Percentiles rank a stretch among this genome's conserved stretches.
These are phyloP conservation scores for Leishmania arabica DNA, from an alignment of 208 protist genomes.

Conservation along the genomic window DNA sequence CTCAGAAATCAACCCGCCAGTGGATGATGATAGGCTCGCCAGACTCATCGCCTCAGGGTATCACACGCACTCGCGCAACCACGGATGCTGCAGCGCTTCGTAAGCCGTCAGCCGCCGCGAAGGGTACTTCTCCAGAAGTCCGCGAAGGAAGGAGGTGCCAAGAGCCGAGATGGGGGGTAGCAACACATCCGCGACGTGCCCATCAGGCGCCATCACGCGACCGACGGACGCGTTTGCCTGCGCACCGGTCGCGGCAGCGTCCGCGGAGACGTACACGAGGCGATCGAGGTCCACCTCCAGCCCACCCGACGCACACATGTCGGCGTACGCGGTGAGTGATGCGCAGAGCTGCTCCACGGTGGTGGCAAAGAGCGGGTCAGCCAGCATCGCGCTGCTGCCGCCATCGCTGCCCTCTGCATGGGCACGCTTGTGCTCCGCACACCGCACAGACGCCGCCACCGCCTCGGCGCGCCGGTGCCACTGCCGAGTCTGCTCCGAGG, in stretches of 20 bases:
- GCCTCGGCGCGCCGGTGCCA: constrained; percentile 27
- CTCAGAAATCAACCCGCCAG: background rate
- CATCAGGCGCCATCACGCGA: constrained; percentile 2
- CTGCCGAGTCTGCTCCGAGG: constrained; percentile 3
- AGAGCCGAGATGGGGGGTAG: constrained; percentile 38
- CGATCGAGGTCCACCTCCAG: constrained; percentile 38
- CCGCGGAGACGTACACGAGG: constrained; percentile 27
- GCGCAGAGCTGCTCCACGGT: constrained; percentile 23
- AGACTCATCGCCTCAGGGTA: background rate
- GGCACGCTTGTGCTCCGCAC: constrained; percentile 6
- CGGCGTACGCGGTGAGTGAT: constrained; percentile 23
- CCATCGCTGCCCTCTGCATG: background rate
- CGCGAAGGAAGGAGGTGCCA: constrained; percentile 38
- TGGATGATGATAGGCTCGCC: background rate
- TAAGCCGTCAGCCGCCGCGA: constrained; percentile 62
- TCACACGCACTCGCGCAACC: constrained; percentile 46
- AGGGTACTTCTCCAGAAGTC: constrained; percentile 68
- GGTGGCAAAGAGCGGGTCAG: constrained; percentile 10
- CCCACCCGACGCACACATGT: constrained; percentile 11
- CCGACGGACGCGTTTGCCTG: background rate
- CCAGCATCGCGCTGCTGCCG: constrained; percentile 4
- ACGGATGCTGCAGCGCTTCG: constrained; percentile 73
- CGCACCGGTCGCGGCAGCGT: background rate
- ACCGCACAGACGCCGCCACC: constrained; percentile 12
- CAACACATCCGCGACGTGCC: constrained; percentile 12